phyloP scores from a whole-genome alignment of 2,329 filamentous ascomycete genomes.

The Talaromyces islandicus region DNA sequence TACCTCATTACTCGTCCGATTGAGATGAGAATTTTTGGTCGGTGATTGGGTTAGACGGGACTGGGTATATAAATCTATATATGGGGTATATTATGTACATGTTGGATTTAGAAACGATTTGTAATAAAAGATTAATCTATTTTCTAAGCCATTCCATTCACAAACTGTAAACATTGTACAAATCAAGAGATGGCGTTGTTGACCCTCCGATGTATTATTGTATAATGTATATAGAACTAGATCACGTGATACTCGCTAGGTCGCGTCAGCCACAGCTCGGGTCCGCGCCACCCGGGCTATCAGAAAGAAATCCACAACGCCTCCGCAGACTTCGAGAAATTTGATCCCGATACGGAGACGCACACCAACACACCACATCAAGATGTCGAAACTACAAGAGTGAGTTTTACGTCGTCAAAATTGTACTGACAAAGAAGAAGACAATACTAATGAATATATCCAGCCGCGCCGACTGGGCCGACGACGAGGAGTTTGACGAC shows the following conservation, averaged over 20 bases:
- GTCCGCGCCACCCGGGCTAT: slow-evolving; percentile 24
- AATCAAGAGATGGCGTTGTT: neutral
- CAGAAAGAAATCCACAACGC: slow-evolving; percentile 38
- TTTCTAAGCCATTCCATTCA: neutral
- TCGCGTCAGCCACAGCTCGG: slow-evolving; percentile 23
- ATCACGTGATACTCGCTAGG: slow-evolving; percentile 16
- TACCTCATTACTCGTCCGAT: slow-evolving; percentile 49
- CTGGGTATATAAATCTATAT: neutral
- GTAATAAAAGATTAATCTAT: neutral
- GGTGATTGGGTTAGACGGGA: slow-evolving; percentile 11
- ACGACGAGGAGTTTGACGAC: slow-evolving; percentile 80
- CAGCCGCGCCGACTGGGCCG: slow-evolving; percentile 78
- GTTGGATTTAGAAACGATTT: neutral
- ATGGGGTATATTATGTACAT: neutral
- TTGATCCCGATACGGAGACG: slow-evolving; percentile 21
- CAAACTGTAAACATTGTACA: neutral
- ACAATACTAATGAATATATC: neutral
- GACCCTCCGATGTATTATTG: neutral
- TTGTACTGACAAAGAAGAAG: neutral
- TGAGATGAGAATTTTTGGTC: slow-evolving; percentile 41
- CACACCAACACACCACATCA: slow-evolving; percentile 20
- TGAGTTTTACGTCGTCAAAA: slow-evolving; percentile 21
- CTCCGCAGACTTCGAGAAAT: slow-evolving; percentile 36
- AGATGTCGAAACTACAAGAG: slow-evolving; percentile 44
- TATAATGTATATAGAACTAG: neutral